Conservation (phyloP, 2,329 filamentous ascomycete genomes). For the Plenodomus biglobosus region DNA sequence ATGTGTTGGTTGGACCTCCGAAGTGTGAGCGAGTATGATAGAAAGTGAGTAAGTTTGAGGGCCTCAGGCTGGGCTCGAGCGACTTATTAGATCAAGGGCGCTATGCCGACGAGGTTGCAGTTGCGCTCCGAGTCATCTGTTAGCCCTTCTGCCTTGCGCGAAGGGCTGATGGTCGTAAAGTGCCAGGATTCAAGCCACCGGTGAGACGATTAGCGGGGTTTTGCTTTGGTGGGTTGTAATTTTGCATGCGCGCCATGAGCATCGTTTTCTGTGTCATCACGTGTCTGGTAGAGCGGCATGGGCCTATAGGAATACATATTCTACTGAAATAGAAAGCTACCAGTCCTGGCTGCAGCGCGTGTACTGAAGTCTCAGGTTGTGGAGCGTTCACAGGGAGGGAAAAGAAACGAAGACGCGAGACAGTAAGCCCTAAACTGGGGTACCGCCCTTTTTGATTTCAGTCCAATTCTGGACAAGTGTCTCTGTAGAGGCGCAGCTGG, state of each 20-base stretch:
- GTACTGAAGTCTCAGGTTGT: too few relatives aligned
- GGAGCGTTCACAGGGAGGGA: too few relatives aligned
- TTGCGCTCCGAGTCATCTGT: constrained; percentile 17
- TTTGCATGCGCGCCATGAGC: too few relatives aligned
- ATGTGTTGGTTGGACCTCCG: constrained; percentile 18
- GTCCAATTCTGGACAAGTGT: too few relatives aligned
- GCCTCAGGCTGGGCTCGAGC: constrained; percentile 31
- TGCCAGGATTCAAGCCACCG: neutral
- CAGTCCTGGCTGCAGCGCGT: too few relatives aligned
- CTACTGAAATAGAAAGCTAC: neutral
- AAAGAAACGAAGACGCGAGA: neutral
- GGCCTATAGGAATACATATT: too few relatives aligned
- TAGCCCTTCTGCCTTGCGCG: too few relatives aligned
- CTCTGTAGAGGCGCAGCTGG: too few relatives aligned
- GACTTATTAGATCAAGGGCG: constrained; percentile 32
- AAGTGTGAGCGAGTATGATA: constrained; percentile 30
- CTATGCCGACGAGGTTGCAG: constrained; percentile 12
- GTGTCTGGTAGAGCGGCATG: too few relatives aligned
- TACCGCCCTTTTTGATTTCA: neutral
- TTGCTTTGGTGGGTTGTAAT: neutral
- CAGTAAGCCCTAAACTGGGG: neutral
- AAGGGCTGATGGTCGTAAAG: neutral
- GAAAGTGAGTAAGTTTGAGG: constrained; percentile 31
- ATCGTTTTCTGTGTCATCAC: too few relatives aligned
- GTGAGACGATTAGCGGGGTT: neutral